Conservation (phyloP, 2,329 filamentous ascomycete species). For the Colletotrichum spaethianum region DNA sequence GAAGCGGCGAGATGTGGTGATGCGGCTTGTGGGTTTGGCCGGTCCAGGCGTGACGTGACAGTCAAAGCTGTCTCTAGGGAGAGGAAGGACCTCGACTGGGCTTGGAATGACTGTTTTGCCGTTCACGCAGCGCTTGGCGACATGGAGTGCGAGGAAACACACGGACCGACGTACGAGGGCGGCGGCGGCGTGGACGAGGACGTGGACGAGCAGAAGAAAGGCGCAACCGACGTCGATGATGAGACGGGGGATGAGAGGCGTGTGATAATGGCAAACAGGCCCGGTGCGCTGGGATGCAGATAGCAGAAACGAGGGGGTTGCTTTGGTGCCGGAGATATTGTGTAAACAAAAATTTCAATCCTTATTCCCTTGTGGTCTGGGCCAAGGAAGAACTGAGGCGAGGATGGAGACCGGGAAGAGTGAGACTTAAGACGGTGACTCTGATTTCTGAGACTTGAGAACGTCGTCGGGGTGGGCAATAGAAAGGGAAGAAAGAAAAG, state of each 20-base stretch:
- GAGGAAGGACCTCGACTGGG: background rate
- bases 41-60: slow-evolving; percentile 17
- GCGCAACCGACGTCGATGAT: background rate
- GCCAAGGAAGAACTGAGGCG: slow-evolving; percentile 1
- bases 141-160: slow-evolving; percentile 19
- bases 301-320: slow-evolving; percentile 4
- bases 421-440: slow-evolving; percentile 2
- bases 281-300: slow-evolving; percentile 9
- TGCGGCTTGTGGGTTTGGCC: background rate
- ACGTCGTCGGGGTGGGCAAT: background rate
- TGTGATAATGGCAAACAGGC: background rate
- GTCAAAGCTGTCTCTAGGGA: slow-evolving; percentile 13
- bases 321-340: background rate
- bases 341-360: background rate
- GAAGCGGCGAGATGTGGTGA: background rate
- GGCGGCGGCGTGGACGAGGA: background rate
- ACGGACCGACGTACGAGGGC: slow-evolving; percentile 13
- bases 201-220: background rate
- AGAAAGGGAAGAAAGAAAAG: background rate
- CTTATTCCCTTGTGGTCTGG: background rate
- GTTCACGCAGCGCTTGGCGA: slow-evolving; percentile 18
- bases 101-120: background rate
- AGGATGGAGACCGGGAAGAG: background rate
- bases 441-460: background rate
- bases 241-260: background rate